Evolutionary conservation across 257 asterid genomes (phyloP), one percentile per base, ranked within the genome.

Genomic region (Jacaranda mimosifolia): DNA sequence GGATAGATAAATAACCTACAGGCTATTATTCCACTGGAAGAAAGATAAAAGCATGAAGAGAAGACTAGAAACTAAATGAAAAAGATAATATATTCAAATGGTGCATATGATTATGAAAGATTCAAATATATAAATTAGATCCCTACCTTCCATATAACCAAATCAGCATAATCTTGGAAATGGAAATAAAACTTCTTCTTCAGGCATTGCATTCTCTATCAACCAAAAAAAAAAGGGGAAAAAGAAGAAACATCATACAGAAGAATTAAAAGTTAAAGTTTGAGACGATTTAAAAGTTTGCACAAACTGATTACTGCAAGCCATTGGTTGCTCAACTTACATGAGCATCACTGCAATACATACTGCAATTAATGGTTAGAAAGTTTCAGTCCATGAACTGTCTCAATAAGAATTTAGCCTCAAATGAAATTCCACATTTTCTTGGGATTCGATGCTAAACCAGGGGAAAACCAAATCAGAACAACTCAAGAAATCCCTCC

Each of bases 161-260:
- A 83, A 82, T 94, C 97, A 82, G 92, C 94, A 83, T 92, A 94
- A 89, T 92, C 99, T 85, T 92, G 99, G 84, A 94, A 94, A 85
- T 86, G 96, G 94, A 89, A 92, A 86, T 91, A 91, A 79, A 95
- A 95, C 89, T 90, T 93, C 92, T 95, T 95, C 94, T 95, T 95
- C 84, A 95, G 92, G 93, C 89, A 86, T 74, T 91, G 99, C 94
- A 90, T 90, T 87, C 98, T 89, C 99, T 94, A 95, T 70, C 78
- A 64, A 79, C 42, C 59, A 63, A 79, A 68, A 75, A 79, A 42
- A 72, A 74, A 76, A 72, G 53, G 18, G 7, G 52, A 75, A 19
- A 60, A 74, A 73, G 60, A 42, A 68, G 60, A 42, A 68, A 57
- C 52, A 52, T 77, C 70, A 75, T 59, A 53, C 42, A 53, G 53